Conservation (phyloP, 2,329 filamentous ascomycete genomes). For the Diplodia corticola region DNA sequence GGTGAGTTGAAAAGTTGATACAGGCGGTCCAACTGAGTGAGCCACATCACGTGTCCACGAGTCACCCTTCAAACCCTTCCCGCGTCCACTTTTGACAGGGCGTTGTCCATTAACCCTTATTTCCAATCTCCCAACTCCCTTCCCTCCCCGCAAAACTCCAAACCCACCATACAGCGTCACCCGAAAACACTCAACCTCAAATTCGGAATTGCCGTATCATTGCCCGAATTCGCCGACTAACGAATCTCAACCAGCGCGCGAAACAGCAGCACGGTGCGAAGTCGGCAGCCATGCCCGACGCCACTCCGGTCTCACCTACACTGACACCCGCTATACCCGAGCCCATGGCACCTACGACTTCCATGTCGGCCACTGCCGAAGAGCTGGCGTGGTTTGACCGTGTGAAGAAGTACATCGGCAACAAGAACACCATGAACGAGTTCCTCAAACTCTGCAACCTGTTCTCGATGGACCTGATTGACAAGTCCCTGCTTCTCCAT, state of each 20-base stretch:
- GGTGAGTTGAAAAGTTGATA: slow-evolving; percentile 28
- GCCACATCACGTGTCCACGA: neutral
- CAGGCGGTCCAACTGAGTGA: neutral
- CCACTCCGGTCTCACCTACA: slow-evolving; percentile 73
- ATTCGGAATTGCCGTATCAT: too few species aligned
- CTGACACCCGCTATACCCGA: slow-evolving; percentile 85
- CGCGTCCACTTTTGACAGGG: neutral
- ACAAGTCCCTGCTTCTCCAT: slow-evolving; percentile 77
- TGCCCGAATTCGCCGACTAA: neutral
- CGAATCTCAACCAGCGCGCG: slow-evolving; percentile 56
- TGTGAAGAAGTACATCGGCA: slow-evolving; percentile 93
- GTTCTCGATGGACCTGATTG: slow-evolving; percentile 89
- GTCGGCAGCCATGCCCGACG: slow-evolving; percentile 58
- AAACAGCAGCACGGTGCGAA: slow-evolving; percentile 67
- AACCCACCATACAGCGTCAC: neutral
- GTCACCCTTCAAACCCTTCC: neutral
- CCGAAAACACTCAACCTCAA: too few species aligned
- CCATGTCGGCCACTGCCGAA: slow-evolving; percentile 73
- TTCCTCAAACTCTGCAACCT: slow-evolving; percentile 97
- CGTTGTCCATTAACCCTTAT: neutral
- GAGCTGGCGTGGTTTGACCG: slow-evolving; percentile 94
- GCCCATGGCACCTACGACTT: slow-evolving; percentile 75
- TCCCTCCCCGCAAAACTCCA: neutral
- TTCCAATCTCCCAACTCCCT: neutral
- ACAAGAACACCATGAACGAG: slow-evolving; percentile 89